phyloP scores from a whole-genome alignment of 306 rosid species.

The Sphenostylis stenocarpa region DNA sequence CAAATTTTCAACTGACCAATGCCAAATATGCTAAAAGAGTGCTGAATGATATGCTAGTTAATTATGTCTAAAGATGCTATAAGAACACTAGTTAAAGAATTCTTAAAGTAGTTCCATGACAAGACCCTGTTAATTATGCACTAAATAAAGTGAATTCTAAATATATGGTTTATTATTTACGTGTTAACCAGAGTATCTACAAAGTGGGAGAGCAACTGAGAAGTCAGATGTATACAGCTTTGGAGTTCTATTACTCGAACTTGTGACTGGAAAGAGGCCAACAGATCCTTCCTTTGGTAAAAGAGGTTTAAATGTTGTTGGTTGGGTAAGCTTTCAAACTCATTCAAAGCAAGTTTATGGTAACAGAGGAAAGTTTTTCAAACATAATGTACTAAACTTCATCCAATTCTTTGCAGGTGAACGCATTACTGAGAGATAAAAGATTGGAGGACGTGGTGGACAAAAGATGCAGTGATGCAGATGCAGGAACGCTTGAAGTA shows the following conservation, averaged over 20 bases:
- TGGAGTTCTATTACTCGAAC: slow-evolving; percentile 93
- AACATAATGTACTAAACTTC: background rate
- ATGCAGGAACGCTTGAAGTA: slow-evolving; percentile 69
- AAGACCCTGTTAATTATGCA: background rate
- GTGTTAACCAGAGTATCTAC: slow-evolving; percentile 69
- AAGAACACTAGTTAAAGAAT: too few relatives aligned
- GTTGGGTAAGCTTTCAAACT: slow-evolving; percentile 79
- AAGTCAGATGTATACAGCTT: slow-evolving; percentile 97
- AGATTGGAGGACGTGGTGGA: slow-evolving; percentile 75
- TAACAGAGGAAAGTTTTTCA: background rate
- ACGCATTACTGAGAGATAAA: slow-evolving; percentile 68
- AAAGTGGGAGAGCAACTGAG: slow-evolving; percentile 94
- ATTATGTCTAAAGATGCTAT: background rate
- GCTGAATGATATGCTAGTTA: background rate
- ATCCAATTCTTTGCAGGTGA: slow-evolving; percentile 53
- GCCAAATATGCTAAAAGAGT: background rate
- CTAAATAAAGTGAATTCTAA: too few relatives aligned
- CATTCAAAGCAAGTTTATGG: background rate
- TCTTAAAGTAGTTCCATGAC: too few relatives aligned
- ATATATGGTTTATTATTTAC: background rate
- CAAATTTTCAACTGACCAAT: background rate
- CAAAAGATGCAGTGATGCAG: slow-evolving; percentile 65
- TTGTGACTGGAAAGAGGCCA: slow-evolving; percentile 97
- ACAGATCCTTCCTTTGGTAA: slow-evolving; percentile 84
- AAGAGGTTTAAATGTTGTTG: slow-evolving; percentile 89